Percentiles rank a stretch among this genome's conserved stretches.
phyloP scores from a whole-genome alignment of 371 early-diverging fungal species.

The Mortierella sp. region DNA sequence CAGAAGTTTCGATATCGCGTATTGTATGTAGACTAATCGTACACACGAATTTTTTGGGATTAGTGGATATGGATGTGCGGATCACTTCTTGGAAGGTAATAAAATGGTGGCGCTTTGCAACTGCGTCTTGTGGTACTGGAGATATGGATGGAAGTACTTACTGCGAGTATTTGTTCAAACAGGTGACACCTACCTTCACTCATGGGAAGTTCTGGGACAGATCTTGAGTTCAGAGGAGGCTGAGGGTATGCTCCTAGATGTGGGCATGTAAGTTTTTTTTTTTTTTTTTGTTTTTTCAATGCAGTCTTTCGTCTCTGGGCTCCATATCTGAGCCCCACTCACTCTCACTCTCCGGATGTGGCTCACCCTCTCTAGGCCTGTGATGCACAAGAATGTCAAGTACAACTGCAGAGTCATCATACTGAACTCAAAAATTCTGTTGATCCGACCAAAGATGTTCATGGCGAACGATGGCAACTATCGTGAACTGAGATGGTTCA shows the following conservation, averaged over 20 bases:
- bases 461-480: constrained; percentile 98
- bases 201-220: constrained; percentile 91
- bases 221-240: constrained; percentile 76
- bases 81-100: constrained; percentile 94
- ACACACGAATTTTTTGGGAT: too few species aligned
- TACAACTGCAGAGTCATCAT: constrained; percentile 96
- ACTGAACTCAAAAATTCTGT: constrained; percentile 81
- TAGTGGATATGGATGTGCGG: constrained; percentile 97
- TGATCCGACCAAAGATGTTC: constrained; percentile 96
- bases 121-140: neutral
- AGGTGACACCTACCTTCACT: constrained; percentile 94
- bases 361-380: constrained; percentile 87
- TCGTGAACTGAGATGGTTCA: constrained; percentile 95
- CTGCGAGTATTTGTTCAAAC: neutral
- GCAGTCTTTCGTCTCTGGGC: too few species aligned
- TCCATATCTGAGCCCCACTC: too few species aligned
- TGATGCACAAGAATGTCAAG: constrained; percentile 88
- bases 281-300: constrained; percentile 18
- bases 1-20: too few species aligned
- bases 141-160: too few species aligned
- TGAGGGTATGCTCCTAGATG: constrained; percentile 86
- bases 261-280: constrained; percentile 85
- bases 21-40: too few species aligned
- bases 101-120: neutral
- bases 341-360: too few species aligned